Conservation (phyloP, 768 basidiomycete genomes). For the Tulasnella sp. region DNA sequence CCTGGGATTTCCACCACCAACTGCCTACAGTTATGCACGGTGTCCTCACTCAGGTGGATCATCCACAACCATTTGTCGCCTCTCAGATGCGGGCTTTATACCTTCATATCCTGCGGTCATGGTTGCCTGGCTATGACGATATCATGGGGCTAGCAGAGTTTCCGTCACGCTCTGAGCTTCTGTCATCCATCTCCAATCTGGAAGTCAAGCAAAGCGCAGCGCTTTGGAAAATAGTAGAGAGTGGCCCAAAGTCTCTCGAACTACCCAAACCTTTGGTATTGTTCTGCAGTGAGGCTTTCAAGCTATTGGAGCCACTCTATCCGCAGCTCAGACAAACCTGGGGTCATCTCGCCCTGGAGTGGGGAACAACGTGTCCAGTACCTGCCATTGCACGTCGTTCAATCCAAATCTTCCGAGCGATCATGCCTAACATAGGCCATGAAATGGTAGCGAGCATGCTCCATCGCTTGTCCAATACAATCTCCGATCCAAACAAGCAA, state of each 20-base stretch:
- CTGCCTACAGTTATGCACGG: constrained; percentile 67
- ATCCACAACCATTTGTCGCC: constrained; percentile 55
- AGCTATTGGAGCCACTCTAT: constrained; percentile 53
- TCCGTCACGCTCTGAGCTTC: constrained; percentile 37
- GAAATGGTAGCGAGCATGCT: constrained; percentile 65
- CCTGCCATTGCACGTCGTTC: constrained; percentile 78
- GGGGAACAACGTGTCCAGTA: constrained; percentile 81
- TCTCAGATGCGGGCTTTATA: constrained; percentile 62
- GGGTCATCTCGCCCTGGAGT: constrained; percentile 66
- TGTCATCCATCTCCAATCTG: constrained; percentile 39
- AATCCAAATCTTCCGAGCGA: constrained; percentile 74
- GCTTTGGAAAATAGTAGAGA: constrained; percentile 49
- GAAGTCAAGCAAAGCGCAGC: constrained; percentile 44
- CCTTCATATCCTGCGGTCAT: constrained; percentile 72
- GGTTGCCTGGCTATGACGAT: constrained; percentile 65
- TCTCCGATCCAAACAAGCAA: constrained; percentile 60
- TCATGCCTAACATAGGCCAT: constrained; percentile 58
- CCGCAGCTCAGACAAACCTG: constrained; percentile 59
- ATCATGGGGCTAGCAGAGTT: constrained; percentile 40
- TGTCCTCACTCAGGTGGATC: constrained; percentile 70
- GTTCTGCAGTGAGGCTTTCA: constrained; percentile 52
- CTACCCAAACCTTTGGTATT: constrained; percentile 48
- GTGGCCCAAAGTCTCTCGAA: constrained; percentile 17
- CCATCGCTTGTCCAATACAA: constrained; percentile 70
- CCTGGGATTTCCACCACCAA: constrained; percentile 58